Evolutionary conservation across 2,329 filamentous ascomycete species (phyloP), one percentile per base, ranked within the genome.

Genomic region (Graphilbum ipis-grandicollis): DNA sequence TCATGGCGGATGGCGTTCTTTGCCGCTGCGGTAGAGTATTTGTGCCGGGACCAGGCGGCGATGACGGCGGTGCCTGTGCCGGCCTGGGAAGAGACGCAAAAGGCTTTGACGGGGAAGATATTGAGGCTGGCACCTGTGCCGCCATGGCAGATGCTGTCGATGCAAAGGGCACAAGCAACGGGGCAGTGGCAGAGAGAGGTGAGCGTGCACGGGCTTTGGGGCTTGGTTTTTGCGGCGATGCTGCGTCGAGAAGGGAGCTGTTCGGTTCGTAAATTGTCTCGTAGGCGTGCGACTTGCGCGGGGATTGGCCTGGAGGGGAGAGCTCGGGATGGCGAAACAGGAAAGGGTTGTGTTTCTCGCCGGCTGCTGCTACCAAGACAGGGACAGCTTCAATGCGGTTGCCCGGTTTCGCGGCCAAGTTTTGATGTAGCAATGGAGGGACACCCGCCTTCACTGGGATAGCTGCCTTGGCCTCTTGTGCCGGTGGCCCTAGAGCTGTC

Each of bases 321-420:
- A 63, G 47, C 36, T 46, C 56, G 10, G 60, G 59, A 40, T 61
- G 58, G 18, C 56, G 54, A 5, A 57, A 58, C n/a, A 58, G 57
- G 43, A 62, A 63, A 4, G 58, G 54, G 34, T 63, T 55, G 40
- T 46, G 46, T 15, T 50, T 48, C 7, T 48, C 50, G 35, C 53
- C 56, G 18, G 49, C 35, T 26, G 51, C 51, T 5, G 50, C 44
- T 12, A 28, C 29, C 17, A 33, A 19, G 4, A 19, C 22, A 5
- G 22, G 15, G 28, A 14, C 33, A 9, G 35, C 21, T 6, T 14
- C 18, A 9, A 18, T 25, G 23, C 23, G 7, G 23, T 12, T 25
- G 12, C 8, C 7, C 12, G 7, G 23, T 25, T 7, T 7, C 23
- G 23, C 23, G 7, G 23, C 8, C 23, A 7, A 8, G 23, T 7